Evolutionary conservation across 2,329 filamentous ascomycete genomes (phyloP).

Genomic region (Fusarium paranaense): DNA sequence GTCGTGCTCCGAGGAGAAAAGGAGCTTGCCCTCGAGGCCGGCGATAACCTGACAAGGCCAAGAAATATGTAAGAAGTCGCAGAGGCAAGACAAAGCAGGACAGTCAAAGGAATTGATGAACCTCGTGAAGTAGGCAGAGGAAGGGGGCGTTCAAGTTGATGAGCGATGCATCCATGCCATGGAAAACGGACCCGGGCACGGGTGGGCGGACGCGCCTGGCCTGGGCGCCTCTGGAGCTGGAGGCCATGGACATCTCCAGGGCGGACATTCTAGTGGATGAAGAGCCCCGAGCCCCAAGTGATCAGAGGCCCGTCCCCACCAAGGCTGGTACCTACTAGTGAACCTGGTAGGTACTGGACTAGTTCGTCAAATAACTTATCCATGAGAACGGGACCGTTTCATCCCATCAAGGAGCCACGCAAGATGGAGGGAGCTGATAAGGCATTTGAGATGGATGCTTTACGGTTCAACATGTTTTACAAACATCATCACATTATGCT

Average conservation of each 20-base stretch:
- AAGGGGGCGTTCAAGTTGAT: conserved; percentile 1
- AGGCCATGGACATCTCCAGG: neutral
- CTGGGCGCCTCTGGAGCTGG: neutral
- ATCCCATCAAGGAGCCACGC: neutral
- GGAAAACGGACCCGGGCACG: neutral
- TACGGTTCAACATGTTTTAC: neutral
- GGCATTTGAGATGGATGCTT: neutral
- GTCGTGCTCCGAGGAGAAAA: neutral
- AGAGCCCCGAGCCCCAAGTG: neutral
- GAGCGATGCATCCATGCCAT: neutral
- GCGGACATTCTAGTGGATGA: neutral
- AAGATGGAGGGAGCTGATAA: neutral
- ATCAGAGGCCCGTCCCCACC: neutral
- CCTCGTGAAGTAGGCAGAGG: neutral
- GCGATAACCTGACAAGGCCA: neutral
- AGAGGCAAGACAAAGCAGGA: neutral
- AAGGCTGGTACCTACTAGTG: neutral
- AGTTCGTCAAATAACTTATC: neutral
- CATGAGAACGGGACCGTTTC: neutral
- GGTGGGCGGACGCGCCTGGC: neutral
- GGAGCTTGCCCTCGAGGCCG: neutral
- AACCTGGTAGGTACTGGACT: neutral
- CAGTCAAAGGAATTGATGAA: neutral
- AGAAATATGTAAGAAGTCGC: neutral
- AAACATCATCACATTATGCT: neutral